Evolutionary conservation across 2,329 filamentous ascomycete genomes (phyloP).

Genomic region (Colletotrichum sp.): DNA sequence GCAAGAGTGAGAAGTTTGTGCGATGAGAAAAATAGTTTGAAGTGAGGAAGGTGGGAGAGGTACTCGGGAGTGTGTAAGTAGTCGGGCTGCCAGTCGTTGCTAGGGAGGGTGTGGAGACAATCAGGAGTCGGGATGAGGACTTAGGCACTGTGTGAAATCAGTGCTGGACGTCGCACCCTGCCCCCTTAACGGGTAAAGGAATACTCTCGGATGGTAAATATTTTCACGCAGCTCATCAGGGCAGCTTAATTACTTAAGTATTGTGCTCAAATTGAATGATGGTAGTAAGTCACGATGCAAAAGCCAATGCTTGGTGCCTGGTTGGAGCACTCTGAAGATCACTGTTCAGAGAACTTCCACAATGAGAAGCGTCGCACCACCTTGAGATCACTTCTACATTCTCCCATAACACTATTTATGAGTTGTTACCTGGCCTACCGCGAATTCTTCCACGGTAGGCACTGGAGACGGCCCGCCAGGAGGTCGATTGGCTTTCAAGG

Average conservation of each 20-base stretch:
- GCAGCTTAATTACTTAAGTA: not conserved
- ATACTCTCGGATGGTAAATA: not conserved
- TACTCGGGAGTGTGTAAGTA: no score
- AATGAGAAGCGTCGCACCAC: not conserved
- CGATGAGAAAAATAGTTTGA: no score
- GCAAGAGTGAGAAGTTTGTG: no score
- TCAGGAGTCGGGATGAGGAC: not conserved
- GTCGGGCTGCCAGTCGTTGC: not conserved
- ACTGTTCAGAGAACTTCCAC: rapidly evolving
- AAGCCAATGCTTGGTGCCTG: rapidly evolving
- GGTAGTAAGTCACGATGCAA: not conserved
- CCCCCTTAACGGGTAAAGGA: not conserved
- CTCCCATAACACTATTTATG: not conserved
- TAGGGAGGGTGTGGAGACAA: not conserved
- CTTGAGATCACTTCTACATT: not conserved
- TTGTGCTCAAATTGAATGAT: not conserved
- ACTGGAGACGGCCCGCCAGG: not conserved
- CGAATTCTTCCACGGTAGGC: not conserved
- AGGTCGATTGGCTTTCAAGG: not conserved
- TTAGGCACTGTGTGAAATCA: not conserved
- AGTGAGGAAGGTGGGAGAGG: no score
- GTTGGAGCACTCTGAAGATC: not conserved
- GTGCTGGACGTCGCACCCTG: not conserved
- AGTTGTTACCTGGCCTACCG: no score
- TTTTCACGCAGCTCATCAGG: not conserved